Evolutionary conservation across 129 eudicot species (phyloP).

Genomic region (Escallonia rubra): DNA sequence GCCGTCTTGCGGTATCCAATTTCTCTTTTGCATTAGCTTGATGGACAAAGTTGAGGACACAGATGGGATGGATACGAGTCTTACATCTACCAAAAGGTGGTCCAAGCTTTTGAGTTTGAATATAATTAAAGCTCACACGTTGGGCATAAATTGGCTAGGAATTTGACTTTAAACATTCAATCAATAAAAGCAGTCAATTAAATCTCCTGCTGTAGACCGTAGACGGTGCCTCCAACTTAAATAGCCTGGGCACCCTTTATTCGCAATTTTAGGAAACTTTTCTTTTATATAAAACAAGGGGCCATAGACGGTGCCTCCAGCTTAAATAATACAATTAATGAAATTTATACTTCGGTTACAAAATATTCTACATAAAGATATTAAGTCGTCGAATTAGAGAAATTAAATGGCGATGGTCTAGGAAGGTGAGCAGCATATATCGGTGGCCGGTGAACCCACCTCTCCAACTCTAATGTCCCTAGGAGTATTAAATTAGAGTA

Average conservation of each 20-base stretch:
- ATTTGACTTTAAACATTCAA: constrained; percentile 18
- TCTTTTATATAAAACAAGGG: too few relatives aligned
- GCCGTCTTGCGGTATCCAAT: too few relatives aligned
- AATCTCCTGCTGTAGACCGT: neutral
- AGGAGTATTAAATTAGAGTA: too few relatives aligned
- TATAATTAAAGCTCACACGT: neutral
- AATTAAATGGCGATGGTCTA: too few relatives aligned
- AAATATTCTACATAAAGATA: too few relatives aligned
- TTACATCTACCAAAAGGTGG: constrained; percentile 10
- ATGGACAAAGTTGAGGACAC: neutral
- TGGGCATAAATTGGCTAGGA: neutral
- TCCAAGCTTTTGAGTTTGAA: neutral
- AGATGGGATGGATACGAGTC: neutral
- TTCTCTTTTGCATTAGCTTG: too few relatives aligned
- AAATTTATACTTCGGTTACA: too few relatives aligned
- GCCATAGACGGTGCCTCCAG: too few relatives aligned
- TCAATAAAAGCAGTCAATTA: constrained; percentile 4
- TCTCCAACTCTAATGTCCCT: neutral
- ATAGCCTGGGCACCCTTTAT: neutral
- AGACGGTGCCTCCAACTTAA: constrained; percentile 1
- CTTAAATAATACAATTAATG: too few relatives aligned
- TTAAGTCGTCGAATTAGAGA: too few relatives aligned
- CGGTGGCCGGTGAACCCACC: neutral
- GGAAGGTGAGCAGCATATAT: neutral
- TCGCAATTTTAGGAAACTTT: too few relatives aligned